phyloP scores from a whole-genome alignment of 2,329 filamentous ascomycete genomes.

The Microcyclosporella mali region DNA sequence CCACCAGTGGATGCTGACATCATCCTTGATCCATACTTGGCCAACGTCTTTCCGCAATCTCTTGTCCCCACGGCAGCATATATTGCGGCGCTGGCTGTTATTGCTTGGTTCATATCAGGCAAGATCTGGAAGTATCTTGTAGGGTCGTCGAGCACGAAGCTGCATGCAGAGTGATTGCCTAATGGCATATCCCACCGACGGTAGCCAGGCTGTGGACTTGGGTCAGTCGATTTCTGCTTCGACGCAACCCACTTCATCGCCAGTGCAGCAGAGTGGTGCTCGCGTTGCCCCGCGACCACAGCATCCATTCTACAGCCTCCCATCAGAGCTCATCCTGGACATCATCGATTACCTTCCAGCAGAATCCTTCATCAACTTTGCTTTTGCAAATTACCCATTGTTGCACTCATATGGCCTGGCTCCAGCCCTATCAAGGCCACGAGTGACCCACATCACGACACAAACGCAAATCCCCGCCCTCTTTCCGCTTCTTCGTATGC shows the following conservation, averaged over 20 bases:
- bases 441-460: conserved; percentile 28
- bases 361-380: conserved; percentile 40
- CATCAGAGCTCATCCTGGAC: conserved; percentile 42
- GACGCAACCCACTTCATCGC: too few relatives aligned
- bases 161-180: conserved; percentile 21
- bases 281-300: background rate
- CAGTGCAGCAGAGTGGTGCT: too few relatives aligned
- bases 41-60: conserved; percentile 73
- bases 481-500: conserved; percentile 30
- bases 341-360: conserved; percentile 39
- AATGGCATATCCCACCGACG: background rate
- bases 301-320: conserved; percentile 37
- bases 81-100: conserved; percentile 54
- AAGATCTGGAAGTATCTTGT: conserved; percentile 34
- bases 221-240: too few relatives aligned
- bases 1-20: conserved; percentile 71
- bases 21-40: conserved; percentile 77
- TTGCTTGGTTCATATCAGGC: conserved; percentile 47
- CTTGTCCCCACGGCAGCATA: conserved; percentile 67
- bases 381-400: conserved; percentile 42
- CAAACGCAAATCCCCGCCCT: conserved; percentile 25
- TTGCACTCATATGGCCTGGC: conserved; percentile 36
- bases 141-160: conserved; percentile 15
- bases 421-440: conserved; percentile 27
- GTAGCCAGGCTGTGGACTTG: too few relatives aligned